A percentile compares a stretch with the other conserved stretches of the same genome.
phyloP scores from a whole-genome alignment of 768 basidiomycete species.

The Imleria badia region DNA sequence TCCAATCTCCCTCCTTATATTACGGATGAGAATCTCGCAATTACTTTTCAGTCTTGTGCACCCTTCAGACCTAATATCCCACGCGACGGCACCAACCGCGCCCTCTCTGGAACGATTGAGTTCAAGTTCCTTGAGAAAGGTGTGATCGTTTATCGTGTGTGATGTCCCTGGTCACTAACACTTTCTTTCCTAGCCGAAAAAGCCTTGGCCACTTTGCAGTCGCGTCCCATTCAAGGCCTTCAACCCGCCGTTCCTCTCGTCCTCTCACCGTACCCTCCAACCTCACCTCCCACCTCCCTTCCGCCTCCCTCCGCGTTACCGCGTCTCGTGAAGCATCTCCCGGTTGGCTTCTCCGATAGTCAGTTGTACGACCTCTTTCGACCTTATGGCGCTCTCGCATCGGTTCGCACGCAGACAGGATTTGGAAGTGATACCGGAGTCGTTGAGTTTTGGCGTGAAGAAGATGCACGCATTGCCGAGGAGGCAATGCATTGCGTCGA shows the following conservation, averaged over 20 bases:
- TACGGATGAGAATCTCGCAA: conserved; percentile 73
- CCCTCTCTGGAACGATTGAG: conserved; percentile 74
- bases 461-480: conserved; percentile 77
- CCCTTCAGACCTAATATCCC: conserved; percentile 79
- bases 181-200: conserved; percentile 64
- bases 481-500: conserved; percentile 83
- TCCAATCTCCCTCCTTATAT: conserved; percentile 73
- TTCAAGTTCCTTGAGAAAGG: conserved; percentile 83
- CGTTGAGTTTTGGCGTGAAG: conserved; percentile 86
- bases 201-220: conserved; percentile 81
- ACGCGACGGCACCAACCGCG: conserved; percentile 53
- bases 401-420: conserved; percentile 69
- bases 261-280: conserved; percentile 83
- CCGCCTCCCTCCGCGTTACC: conserved; percentile 77
- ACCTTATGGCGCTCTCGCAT: conserved; percentile 80
- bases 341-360: conserved; percentile 62
- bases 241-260: conserved; percentile 60
- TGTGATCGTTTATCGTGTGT: conserved; percentile 34
- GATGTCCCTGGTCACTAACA: conserved; percentile 7
- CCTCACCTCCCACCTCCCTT: conserved; percentile 69
- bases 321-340: conserved; percentile 83
- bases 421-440: conserved; percentile 77
- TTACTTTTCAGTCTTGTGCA: conserved; percentile 70
- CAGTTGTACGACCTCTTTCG: conserved; percentile 85
- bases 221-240: conserved; percentile 64